A percentile compares a stretch with the other conserved stretches of the same genome.
These are phyloP conservation scores for Shiraia bambusicola DNA, from an alignment of 2,329 filamentous ascomycete species.

Conservation along the genomic window DNA sequence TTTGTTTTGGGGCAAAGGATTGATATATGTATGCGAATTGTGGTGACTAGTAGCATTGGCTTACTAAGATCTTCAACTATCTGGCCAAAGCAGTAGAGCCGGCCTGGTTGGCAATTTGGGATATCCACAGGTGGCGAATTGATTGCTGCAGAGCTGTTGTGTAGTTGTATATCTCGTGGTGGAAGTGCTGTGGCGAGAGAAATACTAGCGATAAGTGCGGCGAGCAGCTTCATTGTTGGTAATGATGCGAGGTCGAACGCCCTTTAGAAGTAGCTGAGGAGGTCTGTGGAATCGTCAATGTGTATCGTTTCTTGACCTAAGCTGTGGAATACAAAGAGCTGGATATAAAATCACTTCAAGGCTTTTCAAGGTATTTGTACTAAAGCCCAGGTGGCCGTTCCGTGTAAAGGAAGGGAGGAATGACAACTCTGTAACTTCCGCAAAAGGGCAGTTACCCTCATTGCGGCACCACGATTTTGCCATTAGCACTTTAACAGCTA, in stretches of 20 bases:
- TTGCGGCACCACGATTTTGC: neutral
- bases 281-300: neutral
- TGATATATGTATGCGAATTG: too few species aligned
- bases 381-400: neutral
- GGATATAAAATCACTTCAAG: too few species aligned
- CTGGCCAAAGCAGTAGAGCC: conserved; percentile 15
- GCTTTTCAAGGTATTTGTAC: conserved; percentile 1
- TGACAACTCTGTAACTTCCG: conserved; percentile 1
- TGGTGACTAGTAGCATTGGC: neutral
- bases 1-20: too few species aligned
- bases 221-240: conserved; percentile 8
- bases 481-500: neutral
- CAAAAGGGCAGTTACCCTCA: neutral
- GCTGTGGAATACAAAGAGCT: too few species aligned
- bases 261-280: too few species aligned
- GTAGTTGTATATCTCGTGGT: neutral
- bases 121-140: neutral
- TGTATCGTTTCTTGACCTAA: neutral
- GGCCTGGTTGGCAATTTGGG: conserved; percentile 8
- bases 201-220: conserved; percentile 1
- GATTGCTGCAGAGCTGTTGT: neutral
- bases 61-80: conserved; percentile 14
- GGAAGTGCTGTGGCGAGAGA: conserved; percentile 5
- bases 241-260: too few species aligned
- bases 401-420: conserved; percentile 6